Conservation (phyloP, 116 monocot species). For the Thalassia testudinum region DNA sequence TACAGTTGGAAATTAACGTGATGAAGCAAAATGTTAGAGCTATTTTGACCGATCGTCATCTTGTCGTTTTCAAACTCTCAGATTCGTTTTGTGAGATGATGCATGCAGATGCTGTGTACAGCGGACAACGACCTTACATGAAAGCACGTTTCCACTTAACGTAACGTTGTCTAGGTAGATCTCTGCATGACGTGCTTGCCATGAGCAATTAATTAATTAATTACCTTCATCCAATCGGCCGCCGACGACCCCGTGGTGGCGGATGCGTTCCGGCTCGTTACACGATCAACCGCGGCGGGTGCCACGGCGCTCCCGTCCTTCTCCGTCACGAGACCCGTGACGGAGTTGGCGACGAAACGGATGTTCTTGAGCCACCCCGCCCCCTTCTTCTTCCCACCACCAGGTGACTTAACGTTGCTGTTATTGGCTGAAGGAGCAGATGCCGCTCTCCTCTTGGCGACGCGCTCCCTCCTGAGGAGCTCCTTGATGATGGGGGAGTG, state of each 20-base stretch:
- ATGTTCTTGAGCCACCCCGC: conserved; percentile 78
- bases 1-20: no score
- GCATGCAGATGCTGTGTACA: no score
- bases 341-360: conserved; percentile 53
- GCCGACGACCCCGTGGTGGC: conserved; percentile 11
- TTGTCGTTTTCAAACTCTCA: no score
- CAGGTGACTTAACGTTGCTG: neutral
- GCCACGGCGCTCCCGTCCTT: conserved; percentile 7
- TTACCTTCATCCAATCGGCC: conserved; percentile 68
- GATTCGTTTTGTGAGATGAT: no score
- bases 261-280: neutral
- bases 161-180: no score
- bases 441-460: neutral
- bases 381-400: conserved; percentile 30
- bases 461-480: conserved; percentile 48
- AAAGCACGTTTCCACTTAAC: no score
- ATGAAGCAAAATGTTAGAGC: no score
- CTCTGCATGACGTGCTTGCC: no score
- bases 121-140: no score
- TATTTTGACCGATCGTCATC: no score
- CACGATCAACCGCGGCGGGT: neutral
- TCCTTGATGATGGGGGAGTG: conserved; percentile 70
- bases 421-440: no score
- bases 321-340: conserved; percentile 48
- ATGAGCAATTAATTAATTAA: no score